Conservation (phyloP, 495 filamentous ascomycete species). For the Trichoderma reesei region DNA sequence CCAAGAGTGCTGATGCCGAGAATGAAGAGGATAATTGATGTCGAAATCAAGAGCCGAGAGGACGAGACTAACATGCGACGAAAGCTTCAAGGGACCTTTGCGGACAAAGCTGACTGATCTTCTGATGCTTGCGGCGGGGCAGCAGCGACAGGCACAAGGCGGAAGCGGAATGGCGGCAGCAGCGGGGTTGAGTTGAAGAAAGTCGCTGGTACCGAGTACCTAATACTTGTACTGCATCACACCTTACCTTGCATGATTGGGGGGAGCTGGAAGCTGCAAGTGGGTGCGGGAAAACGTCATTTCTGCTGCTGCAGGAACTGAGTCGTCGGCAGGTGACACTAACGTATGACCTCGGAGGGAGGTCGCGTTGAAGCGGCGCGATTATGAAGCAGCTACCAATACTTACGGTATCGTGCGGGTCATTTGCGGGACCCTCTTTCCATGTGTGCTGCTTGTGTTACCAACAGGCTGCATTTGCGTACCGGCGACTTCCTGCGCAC, state of each 20-base stretch:
- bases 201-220: too few relatives aligned
- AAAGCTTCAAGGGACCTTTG: not conserved
- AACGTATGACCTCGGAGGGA: not conserved
- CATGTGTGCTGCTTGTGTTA: not conserved
- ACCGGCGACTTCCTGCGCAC: not conserved
- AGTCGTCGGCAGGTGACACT: not conserved
- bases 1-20: not conserved
- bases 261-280: not conserved
- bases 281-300: not conserved
- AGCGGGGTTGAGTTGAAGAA: too few relatives aligned
- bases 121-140: constrained; percentile 1
- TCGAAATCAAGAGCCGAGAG: not conserved
- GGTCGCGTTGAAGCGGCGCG: not conserved
- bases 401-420: not conserved
- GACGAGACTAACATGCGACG: not conserved
- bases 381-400: not conserved
- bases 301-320: not conserved
- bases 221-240: too few relatives aligned
- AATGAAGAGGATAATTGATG: not conserved
- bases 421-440: not conserved
- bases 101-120: not conserved
- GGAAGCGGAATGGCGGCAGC: constrained; percentile 3
- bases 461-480: not conserved
- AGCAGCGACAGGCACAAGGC: not conserved
- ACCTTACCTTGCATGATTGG: not conserved